These are phyloP conservation scores for Fabrea salina DNA, from an alignment of 169 alveolate genomes.

Conservation along the genomic window DNA sequence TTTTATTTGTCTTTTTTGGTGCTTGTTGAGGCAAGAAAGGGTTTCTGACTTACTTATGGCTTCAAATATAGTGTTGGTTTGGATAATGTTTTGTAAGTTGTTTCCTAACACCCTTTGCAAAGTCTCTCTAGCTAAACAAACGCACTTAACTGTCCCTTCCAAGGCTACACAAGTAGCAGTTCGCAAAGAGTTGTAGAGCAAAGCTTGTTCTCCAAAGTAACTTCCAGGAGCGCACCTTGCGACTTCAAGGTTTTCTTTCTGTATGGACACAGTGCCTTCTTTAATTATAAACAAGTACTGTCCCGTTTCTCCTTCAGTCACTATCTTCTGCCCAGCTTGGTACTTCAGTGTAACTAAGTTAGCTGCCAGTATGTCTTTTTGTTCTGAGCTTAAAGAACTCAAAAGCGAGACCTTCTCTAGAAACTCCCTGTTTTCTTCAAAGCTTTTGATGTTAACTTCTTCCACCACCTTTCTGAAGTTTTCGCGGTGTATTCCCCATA, in stretches of 20 bases:
- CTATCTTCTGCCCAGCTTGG: background rate
- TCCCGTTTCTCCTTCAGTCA: constrained; percentile 29
- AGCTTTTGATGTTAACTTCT: background rate
- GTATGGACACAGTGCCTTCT: background rate
- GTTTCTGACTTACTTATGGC: background rate
- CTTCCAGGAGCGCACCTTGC: background rate
- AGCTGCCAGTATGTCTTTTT: background rate
- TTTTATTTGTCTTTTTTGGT: background rate
- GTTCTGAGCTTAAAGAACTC: background rate
- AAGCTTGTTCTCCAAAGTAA: constrained; percentile 19
- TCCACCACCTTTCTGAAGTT: background rate
- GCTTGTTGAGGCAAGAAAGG: background rate
- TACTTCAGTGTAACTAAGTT: background rate
- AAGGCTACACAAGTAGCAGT: background rate
- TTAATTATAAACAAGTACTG: background rate
- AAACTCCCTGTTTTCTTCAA: background rate
- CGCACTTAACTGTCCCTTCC: background rate
- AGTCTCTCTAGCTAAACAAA: constrained; percentile 5
- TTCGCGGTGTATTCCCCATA: background rate
- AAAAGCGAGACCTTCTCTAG: background rate
- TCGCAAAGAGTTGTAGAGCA: background rate
- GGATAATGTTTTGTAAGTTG: background rate
- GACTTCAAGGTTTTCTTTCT: background rate
- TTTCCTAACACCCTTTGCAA: background rate
- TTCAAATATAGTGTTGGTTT: background rate